Evolutionary conservation across 768 basidiomycete genomes (phyloP).

Genomic region (Suillus clintonianus): DNA sequence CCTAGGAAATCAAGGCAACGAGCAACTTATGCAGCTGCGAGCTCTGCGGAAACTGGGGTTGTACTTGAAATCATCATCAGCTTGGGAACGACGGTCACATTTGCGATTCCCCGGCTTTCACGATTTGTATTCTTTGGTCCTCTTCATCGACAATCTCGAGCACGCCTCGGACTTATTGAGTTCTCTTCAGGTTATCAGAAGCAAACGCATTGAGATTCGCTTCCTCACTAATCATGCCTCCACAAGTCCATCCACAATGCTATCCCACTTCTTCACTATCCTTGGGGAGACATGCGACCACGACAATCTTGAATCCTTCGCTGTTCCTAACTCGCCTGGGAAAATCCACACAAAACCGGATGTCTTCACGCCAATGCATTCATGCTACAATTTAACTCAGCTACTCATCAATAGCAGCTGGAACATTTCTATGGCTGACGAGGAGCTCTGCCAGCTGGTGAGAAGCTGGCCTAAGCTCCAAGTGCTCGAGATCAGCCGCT

Average conservation of each 20-base stretch:
- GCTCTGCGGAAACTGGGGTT: not conserved
- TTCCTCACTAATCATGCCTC: not conserved
- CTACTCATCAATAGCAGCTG: conserved; percentile 16
- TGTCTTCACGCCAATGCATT: not conserved
- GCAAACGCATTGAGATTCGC: not conserved
- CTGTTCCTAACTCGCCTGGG: not conserved
- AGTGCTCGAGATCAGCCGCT: conserved; percentile 20
- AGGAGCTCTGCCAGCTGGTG: conserved; percentile 15
- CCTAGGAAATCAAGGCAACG: not conserved
- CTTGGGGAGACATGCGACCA: not conserved
- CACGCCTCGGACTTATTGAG: not conserved
- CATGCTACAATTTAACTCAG: not conserved
- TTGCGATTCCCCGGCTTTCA: not conserved
- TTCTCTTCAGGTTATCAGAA: not conserved
- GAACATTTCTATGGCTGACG: conserved; percentile 17
- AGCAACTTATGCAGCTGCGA: not conserved
- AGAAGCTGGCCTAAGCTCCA: conserved; percentile 22
- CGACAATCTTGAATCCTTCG: not conserved
- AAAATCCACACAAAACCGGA: not conserved
- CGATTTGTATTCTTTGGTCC: not conserved
- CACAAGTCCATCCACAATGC: not conserved
- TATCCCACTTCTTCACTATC: not conserved
- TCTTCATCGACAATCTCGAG: not conserved
- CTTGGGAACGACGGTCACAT: not conserved
- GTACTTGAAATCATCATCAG: not conserved